Evolutionary conservation across 441 rosid genomes (phyloP).

Genomic region (Aleurites moluccanus): DNA sequence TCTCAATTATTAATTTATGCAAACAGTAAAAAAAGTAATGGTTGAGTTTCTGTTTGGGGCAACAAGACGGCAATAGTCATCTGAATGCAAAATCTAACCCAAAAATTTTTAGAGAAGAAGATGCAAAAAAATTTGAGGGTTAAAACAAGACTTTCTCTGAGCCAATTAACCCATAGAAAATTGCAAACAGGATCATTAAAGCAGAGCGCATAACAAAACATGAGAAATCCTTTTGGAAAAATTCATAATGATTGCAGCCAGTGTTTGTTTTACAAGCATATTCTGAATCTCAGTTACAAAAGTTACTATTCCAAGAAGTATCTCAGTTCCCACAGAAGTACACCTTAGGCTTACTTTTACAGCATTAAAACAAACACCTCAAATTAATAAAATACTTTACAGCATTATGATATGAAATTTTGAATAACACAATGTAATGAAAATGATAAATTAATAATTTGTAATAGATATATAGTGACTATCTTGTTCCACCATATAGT

Average conservation of each 20-base stretch:
- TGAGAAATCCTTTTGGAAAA: no score
- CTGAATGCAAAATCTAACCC: not conserved
- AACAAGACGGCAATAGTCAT: constrained; percentile 1
- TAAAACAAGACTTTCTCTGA: not conserved
- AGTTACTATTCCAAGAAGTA: not conserved
- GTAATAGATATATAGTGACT: no score
- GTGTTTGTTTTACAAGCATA: no score
- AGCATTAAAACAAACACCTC: not conserved
- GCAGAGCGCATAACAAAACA: not conserved
- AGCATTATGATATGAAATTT: no score
- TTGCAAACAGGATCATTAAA: not conserved
- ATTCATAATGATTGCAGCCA: not conserved
- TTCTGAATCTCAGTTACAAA: not conserved
- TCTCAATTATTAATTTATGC: not conserved
- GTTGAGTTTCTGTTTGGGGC: not conserved
- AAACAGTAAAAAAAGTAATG: not conserved
- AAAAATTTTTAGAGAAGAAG: not conserved
- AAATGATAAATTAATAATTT: no score
- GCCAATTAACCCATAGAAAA: not conserved
- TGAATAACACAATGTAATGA: no score
- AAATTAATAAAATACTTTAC: not conserved
- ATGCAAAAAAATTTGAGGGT: not conserved
- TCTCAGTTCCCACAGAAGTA: not conserved
- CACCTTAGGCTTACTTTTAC: not conserved
- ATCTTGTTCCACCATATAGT: no score